Evolutionary conservation across 306 rosid genomes (phyloP).

Genomic region (Trifolium dubium): DNA sequence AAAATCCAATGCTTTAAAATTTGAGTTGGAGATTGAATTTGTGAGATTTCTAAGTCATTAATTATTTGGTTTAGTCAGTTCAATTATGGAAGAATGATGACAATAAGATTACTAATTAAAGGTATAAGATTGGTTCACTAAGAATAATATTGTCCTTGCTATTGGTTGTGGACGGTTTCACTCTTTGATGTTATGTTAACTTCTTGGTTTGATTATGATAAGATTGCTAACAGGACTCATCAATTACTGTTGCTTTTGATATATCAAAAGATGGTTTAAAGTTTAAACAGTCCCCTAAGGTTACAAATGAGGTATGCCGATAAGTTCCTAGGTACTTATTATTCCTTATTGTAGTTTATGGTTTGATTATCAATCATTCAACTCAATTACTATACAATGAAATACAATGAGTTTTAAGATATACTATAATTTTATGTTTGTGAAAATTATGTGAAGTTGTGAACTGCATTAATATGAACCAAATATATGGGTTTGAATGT

Average conservation of each 20-base stretch:
- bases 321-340: slow-evolving; percentile 12
- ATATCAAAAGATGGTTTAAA: slow-evolving; percentile 86
- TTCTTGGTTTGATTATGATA: slow-evolving; percentile 47
- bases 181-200: slow-evolving; percentile 37
- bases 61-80: no score
- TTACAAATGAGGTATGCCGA: slow-evolving; percentile 82
- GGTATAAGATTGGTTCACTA: slow-evolving; percentile 54
- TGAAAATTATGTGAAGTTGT: slow-evolving; percentile 29
- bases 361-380: slow-evolving; percentile 10
- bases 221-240: slow-evolving; percentile 71
- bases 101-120: slow-evolving; percentile 83
- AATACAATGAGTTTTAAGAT: slow-evolving; percentile 21
- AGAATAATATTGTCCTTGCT: slow-evolving; percentile 19
- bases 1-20: no score
- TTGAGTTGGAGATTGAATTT: no score
- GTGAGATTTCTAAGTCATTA: no score
- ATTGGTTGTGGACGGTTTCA: slow-evolving; percentile 25
- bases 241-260: slow-evolving; percentile 92
- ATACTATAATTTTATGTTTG: slow-evolving; percentile 15
- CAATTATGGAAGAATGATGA: no score
- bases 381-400: slow-evolving; percentile 8
- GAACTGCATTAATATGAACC: background rate
- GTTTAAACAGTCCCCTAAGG: slow-evolving; percentile 73
- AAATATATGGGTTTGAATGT: background rate
- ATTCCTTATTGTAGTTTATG: background rate